Base-by-base conservation (phyloP, 345 rosid species). In the Aethionema arabicum region DNA sequence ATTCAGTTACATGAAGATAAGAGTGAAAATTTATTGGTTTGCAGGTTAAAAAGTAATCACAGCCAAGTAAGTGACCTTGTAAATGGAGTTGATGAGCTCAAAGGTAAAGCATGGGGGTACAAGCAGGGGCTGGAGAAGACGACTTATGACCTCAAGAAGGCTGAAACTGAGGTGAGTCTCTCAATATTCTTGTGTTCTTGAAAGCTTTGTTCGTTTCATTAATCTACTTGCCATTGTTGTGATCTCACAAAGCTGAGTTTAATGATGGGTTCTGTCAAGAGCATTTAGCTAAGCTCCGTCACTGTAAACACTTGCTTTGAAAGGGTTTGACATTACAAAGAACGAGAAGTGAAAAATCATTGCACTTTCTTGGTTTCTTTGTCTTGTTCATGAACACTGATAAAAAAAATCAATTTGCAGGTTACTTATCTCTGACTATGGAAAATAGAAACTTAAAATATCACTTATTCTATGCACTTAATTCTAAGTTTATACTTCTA, bases 281-380 rank as follows among this genome's bases (percentile, higher is more conserved):
- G n/a, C n/a, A n/a, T n/a, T n/a, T n/a, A n/a, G 93, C 96, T 31
- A 83, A 85, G 77, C 80, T 93, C 65, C 99, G 89, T 76, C 99
- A 92, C 67, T 95, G 97, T 31, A 93, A 92, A 76, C 86, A 29
- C 95, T 89, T 66, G 70, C 99, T 76, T 83, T 93, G 47, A 84
- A 76, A 80, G 99, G 99, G 31, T 93, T 93, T 69, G 87, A 96
- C 75, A 75, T 67, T 39, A 77, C 78, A 61, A 93, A 81, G 46
- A 74, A 50, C 11, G 87, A 87, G 75, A 93, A 96, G 96, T 92
- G 78, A 58, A 60, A n/a, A n/a, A n/a, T 54, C 43, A 38, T 48
- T 56, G 47, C 9, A 56, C 12, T 15, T n/a, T n/a, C n/a, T n/a
- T n/a, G n/a, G n/a, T n/a, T n/a, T n/a, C n/a, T n/a, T 50, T 45